A percentile compares a stretch with the other conserved stretches of the same genome.
Conservation (phyloP, 2,329 filamentous ascomycete genomes). For the Pseudogymnoascus sp. region DNA sequence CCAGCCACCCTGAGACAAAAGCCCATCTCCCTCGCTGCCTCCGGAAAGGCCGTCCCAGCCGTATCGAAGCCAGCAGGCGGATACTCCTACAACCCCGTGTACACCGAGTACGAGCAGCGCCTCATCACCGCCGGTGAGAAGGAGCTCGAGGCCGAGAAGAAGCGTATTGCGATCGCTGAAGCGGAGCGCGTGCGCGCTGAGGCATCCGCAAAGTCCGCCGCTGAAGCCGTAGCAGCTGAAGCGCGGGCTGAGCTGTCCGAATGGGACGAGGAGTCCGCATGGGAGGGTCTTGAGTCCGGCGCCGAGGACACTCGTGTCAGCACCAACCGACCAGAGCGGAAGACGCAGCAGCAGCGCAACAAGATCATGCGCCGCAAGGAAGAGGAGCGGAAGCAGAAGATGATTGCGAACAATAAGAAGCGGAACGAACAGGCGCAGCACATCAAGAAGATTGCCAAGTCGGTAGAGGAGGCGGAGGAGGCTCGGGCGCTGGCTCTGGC, state of each 20-base stretch:
- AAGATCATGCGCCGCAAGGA: constrained; percentile 83
- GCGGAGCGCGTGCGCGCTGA: constrained; percentile 61
- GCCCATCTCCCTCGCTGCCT: constrained; percentile 75
- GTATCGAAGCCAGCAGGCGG: constrained; percentile 73
- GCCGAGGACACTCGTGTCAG: constrained; percentile 56
- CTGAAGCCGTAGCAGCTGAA: constrained; percentile 66
- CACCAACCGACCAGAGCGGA: constrained; percentile 71
- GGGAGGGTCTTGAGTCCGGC: constrained; percentile 84
- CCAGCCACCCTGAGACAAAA: constrained; percentile 69
- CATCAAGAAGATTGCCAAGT: constrained; percentile 62
- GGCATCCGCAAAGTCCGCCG: constrained; percentile 60
- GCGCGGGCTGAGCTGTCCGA: constrained; percentile 56
- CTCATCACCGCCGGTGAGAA: constrained; percentile 67
- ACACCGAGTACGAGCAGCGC: constrained; percentile 75
- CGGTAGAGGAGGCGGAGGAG: constrained; percentile 51
- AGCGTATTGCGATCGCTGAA: constrained; percentile 59
- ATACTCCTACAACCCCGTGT: constrained; percentile 87
- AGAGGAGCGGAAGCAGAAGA: constrained; percentile 67
- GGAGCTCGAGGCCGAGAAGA: constrained; percentile 70
- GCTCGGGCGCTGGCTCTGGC: constrained; percentile 36
- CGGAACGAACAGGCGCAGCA: constrained; percentile 63
- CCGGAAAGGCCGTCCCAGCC: constrained; percentile 69
- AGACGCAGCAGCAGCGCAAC: constrained; percentile 81
- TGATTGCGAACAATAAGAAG: constrained; percentile 67
- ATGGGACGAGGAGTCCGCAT: constrained; percentile 84